A percentile compares a stretch with the other conserved stretches of the same genome.
Conservation (phyloP, 2,329 filamentous ascomycete genomes). For the Thermothelomyces thermophilus region DNA sequence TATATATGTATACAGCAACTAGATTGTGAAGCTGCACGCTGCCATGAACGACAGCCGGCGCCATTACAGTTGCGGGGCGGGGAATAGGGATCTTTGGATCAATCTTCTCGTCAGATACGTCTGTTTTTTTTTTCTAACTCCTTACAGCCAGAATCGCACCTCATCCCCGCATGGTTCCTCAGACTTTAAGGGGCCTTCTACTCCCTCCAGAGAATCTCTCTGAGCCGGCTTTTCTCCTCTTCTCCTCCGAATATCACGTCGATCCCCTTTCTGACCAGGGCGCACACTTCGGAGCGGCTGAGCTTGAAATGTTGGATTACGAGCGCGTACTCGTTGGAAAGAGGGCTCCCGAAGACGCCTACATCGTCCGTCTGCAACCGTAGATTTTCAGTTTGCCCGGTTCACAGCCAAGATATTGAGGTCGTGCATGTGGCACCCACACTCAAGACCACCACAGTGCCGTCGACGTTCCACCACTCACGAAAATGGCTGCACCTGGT, state of each 20-base stretch:
- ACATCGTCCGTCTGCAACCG: conserved; percentile 67
- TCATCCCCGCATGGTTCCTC: too few relatives aligned
- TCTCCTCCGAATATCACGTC: conserved; percentile 61
- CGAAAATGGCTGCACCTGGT: conserved; percentile 54
- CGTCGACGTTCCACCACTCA: conserved; percentile 56
- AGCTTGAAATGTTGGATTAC: conserved; percentile 65
- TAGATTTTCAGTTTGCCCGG: not conserved
- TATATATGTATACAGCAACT: too few relatives aligned
- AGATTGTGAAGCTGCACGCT: not conserved
- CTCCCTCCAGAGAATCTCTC: conserved; percentile 23
- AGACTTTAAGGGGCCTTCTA: not conserved
- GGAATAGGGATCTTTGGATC: too few relatives aligned
- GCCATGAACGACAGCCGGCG: too few relatives aligned
- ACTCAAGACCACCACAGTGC: conserved; percentile 58
- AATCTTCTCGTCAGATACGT: too few relatives aligned
- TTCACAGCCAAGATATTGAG: not conserved
- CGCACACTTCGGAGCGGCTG: conserved; percentile 37
- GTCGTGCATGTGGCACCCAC: conserved; percentile 43
- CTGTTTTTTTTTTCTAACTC: too few relatives aligned
- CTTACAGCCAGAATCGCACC: not conserved
- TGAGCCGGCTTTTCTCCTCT: conserved; percentile 53
- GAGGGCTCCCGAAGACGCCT: conserved; percentile 68
- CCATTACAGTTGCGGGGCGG: too few relatives aligned
- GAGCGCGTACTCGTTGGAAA: conserved; percentile 72
- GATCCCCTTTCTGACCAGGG: conserved; percentile 54